Evolutionary conservation across 2,329 filamentous ascomycete species (phyloP).

Genomic region (Myriosclerotinia scirpicola): DNA sequence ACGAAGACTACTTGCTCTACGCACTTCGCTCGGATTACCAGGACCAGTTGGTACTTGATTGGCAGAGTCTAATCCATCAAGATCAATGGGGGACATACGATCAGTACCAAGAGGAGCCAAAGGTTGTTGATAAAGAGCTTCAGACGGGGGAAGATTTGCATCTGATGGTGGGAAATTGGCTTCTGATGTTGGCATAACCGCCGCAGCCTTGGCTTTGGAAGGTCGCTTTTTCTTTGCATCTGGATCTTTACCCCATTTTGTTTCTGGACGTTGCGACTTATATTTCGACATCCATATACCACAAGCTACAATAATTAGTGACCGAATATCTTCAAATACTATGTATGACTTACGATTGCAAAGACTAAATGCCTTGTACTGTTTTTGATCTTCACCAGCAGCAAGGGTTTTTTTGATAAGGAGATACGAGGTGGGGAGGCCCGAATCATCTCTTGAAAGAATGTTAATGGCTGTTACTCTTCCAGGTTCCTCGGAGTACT

Average conservation of each 20-base stretch:
- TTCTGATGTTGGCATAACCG: constrained; percentile 27
- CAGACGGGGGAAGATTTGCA: constrained; percentile 36
- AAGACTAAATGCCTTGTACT: constrained; percentile 71
- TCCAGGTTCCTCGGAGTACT: constrained; percentile 71
- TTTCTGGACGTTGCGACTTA: constrained; percentile 76
- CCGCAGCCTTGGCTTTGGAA: constrained; percentile 39
- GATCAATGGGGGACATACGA: constrained; percentile 19
- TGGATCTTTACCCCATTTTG: constrained; percentile 70
- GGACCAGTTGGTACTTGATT: background rate
- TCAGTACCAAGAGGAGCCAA: constrained; percentile 9
- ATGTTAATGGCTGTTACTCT: constrained; percentile 73
- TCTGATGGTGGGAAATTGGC: constrained; percentile 49
- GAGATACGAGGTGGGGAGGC: constrained; percentile 66
- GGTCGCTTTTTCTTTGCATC: constrained; percentile 48
- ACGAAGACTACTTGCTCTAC: constrained; percentile 34
- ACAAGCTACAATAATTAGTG: constrained; percentile 59
- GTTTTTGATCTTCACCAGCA: constrained; percentile 60
- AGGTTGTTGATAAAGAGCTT: constrained; percentile 20
- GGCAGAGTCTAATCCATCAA: constrained; percentile 10
- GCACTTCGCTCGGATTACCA: constrained; percentile 23
- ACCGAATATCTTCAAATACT: constrained; percentile 1
- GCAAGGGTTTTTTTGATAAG: constrained; percentile 74
- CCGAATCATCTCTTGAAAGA: constrained; percentile 60
- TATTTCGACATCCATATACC: constrained; percentile 93
- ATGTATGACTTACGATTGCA: constrained; percentile 73